These are phyloP conservation scores for Exsudoporus frostii DNA, from an alignment of 768 basidiomycete genomes.

Conservation along the genomic window DNA sequence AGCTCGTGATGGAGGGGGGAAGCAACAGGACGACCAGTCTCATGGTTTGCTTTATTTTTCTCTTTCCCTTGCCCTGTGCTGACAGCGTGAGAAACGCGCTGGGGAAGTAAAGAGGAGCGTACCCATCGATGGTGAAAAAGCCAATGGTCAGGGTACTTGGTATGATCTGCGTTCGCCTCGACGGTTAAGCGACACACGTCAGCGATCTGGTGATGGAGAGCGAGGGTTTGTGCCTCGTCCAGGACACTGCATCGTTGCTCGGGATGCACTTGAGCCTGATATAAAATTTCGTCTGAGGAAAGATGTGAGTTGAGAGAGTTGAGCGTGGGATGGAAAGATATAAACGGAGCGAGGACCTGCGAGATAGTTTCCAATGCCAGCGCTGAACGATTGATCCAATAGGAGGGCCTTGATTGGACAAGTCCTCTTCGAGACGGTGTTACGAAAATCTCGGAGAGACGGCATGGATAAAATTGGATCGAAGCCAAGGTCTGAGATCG, in stretches of 20 bases:
- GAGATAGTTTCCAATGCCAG: slow-evolving; percentile 82
- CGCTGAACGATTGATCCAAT: slow-evolving; percentile 75
- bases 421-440: slow-evolving; percentile 47
- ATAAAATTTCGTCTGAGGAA: slow-evolving; percentile 62
- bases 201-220: slow-evolving; percentile 50
- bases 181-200: slow-evolving; percentile 62
- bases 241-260: slow-evolving; percentile 62
- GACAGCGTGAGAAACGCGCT: slow-evolving; percentile 13
- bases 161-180: slow-evolving; percentile 64
- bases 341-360: slow-evolving; percentile 44
- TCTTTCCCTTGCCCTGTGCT: slow-evolving; percentile 58
- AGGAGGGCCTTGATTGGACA: slow-evolving; percentile 75
- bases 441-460: slow-evolving; percentile 46
- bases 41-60: slow-evolving; percentile 42
- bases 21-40: slow-evolving; percentile 39
- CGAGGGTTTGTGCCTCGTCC: slow-evolving; percentile 43
- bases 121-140: slow-evolving; percentile 71
- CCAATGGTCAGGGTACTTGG: slow-evolving; percentile 66
- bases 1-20: neutral
- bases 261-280: slow-evolving; percentile 71
- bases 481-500: slow-evolving; percentile 71
- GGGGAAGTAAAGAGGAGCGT: neutral
- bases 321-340: neutral
- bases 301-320: neutral
- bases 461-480: slow-evolving; percentile 76